These are phyloP conservation scores for Parathielavia hyrcaniae DNA, from an alignment of 495 filamentous ascomycete genomes.

Conservation along the genomic window DNA sequence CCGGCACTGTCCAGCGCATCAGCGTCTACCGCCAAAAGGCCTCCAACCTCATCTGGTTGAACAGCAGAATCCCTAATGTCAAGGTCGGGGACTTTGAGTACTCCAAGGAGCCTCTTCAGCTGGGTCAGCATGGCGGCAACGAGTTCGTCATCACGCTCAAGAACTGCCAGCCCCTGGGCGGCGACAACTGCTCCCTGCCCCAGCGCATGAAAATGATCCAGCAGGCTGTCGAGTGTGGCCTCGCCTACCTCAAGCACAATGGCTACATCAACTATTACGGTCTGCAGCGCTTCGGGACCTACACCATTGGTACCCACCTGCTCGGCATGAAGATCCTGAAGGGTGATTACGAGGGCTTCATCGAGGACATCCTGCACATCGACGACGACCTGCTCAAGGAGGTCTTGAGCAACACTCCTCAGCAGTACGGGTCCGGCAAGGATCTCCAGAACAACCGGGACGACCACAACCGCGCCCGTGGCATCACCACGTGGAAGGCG, in stretches of 20 bases:
- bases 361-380: constrained; percentile 62
- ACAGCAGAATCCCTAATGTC: constrained; percentile 54
- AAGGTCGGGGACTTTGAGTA: constrained; percentile 75
- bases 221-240: constrained; percentile 34
- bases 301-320: constrained; percentile 69
- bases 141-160: constrained; percentile 87
- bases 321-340: constrained; percentile 78
- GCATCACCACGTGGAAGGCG: constrained; percentile 62
- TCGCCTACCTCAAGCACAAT: constrained; percentile 52
- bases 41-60: constrained; percentile 56
- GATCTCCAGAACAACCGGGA: constrained; percentile 43
- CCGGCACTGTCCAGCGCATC: constrained; percentile 78
- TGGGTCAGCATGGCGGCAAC: constrained; percentile 82
- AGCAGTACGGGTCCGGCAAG: constrained; percentile 1
- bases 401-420: constrained; percentile 15
- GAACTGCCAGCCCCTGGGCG: constrained; percentile 62
- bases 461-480: constrained; percentile 67
- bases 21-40: constrained; percentile 61
- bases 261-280: constrained; percentile 98
- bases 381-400: constrained; percentile 31
- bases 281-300: constrained; percentile 87
- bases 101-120: constrained; percentile 57
- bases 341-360: constrained; percentile 69
- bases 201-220: constrained; percentile 35
- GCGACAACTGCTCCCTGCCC: constrained; percentile 36